Evolutionary conservation across 257 asterid species (phyloP), one percentile per base, ranked within the genome.

Genomic region (Capsicum chinense): DNA sequence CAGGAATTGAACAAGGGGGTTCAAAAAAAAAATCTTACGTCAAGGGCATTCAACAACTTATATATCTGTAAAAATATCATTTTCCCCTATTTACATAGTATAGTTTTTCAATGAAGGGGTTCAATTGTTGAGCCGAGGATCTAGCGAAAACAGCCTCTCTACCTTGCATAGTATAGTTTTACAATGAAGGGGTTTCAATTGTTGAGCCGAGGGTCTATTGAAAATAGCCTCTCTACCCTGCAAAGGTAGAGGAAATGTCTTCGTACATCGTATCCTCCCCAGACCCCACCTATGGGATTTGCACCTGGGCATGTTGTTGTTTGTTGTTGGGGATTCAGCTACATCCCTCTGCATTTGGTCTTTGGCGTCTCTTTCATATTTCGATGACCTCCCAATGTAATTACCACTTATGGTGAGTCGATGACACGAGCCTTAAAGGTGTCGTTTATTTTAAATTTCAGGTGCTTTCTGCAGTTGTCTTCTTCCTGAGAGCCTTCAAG

Each of bases 381-480:
- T 47, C 2, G 16, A 19, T 48, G 19, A 21, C 60, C 60, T 74
- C 60, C 9, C 60, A 19, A 50, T 13, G 80, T 19, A 21, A 74
- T 74, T 74, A 12, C 44, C 80, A 80, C 58, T 2, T 39, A 10
- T 56, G 83, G 56, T 0, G 83, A 37, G 67, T 37, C 9, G 15
- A 26, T 57, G 83, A 59, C 67, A 33, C 13, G 17, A 26, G 37
- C 58, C 68, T 17, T n/a, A 80, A 59, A 80, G 56, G 54, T 39
- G 56, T 48, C 12, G 3, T n/a, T 54, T 66, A 15, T 48, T 50
- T 83, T 80, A 14, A 44, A 83, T 79, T 81, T 71, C 88, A 88
- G 93, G 93, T 86, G 88, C 93, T 87, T 87, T 88, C 82, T 90
- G 93, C 85, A 88, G 87, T 81, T 90, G 93, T 87, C 88, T 90